Conservation (phyloP, 1,284 basidiomycete genomes). For the Puccinia triticina region DNA sequence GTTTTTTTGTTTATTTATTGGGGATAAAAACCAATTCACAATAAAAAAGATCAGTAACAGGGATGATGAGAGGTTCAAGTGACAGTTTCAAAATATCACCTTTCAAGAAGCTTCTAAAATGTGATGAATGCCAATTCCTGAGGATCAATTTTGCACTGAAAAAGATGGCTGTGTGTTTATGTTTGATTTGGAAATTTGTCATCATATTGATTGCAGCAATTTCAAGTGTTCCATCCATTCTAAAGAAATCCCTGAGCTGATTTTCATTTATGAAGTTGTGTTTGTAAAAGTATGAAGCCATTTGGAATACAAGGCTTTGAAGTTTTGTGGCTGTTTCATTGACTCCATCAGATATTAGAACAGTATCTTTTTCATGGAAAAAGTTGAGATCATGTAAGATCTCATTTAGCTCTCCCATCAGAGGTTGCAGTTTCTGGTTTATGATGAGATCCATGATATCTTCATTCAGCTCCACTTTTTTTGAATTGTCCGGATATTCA, state of each 20-base stretch:
- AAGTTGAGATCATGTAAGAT: background rate
- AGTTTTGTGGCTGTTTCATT: background rate
- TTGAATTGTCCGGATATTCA: background rate
- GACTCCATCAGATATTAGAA: background rate
- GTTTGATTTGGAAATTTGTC: background rate
- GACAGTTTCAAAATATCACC: background rate
- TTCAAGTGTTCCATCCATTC: background rate
- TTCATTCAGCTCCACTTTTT: background rate
- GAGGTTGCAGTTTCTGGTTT: background rate
- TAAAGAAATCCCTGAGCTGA: background rate
- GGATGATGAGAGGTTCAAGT: background rate
- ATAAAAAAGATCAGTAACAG: background rate
- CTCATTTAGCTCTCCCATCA: background rate
- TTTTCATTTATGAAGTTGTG: background rate
- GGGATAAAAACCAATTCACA: background rate
- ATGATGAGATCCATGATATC: background rate
- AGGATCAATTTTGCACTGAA: background rate
- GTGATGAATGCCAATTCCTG: background rate
- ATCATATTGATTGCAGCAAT: slow-evolving; percentile 12
- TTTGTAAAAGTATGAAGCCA: background rate
- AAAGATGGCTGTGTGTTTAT: background rate
- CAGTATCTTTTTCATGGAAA: background rate
- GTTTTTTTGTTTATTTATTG: background rate
- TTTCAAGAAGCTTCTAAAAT: background rate
- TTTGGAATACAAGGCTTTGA: background rate